These are phyloP conservation scores for Paspalum vaginatum DNA, from an alignment of 176 grass and related monocot genomes.

Conservation along the genomic window DNA sequence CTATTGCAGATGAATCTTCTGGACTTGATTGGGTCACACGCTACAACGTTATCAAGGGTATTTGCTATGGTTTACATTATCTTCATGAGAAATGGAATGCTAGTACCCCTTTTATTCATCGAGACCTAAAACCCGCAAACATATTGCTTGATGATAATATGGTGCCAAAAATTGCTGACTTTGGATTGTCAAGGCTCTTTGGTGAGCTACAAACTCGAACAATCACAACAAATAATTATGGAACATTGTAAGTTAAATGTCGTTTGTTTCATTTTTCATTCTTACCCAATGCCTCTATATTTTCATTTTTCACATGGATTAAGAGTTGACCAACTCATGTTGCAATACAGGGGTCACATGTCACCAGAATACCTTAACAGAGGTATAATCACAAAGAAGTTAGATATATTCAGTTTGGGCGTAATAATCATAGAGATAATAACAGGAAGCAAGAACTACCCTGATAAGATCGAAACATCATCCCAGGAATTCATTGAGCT, in stretches of 20 bases:
- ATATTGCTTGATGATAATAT: constrained; percentile 6
- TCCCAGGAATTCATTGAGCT: not conserved
- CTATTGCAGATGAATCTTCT: not conserved
- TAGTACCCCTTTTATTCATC: not conserved
- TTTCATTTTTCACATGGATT: not conserved
- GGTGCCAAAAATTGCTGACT: constrained; percentile 10
- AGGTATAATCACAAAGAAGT: not conserved
- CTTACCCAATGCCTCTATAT: not conserved
- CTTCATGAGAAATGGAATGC: not conserved
- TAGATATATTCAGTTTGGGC: constrained; percentile 5
- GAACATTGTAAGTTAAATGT: constrained; percentile 29
- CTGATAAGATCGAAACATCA: not conserved
- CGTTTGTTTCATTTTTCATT: no score
- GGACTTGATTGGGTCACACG: not conserved
- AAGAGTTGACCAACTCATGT: not conserved
- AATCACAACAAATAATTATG: not conserved
- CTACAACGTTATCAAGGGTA: not conserved
- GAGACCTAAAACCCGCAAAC: constrained; percentile 15
- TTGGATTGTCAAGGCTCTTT: not conserved
- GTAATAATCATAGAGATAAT: constrained; percentile 10
- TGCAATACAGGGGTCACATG: constrained; percentile 31
- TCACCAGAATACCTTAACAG: not conserved
- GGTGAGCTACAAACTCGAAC: not conserved
- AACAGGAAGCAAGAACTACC: not conserved
- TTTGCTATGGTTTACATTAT: constrained; percentile 19